These are phyloP conservation scores for Phyllostachys edulis DNA, from an alignment of 176 grass and related monocot species.

Conservation along the genomic window DNA sequence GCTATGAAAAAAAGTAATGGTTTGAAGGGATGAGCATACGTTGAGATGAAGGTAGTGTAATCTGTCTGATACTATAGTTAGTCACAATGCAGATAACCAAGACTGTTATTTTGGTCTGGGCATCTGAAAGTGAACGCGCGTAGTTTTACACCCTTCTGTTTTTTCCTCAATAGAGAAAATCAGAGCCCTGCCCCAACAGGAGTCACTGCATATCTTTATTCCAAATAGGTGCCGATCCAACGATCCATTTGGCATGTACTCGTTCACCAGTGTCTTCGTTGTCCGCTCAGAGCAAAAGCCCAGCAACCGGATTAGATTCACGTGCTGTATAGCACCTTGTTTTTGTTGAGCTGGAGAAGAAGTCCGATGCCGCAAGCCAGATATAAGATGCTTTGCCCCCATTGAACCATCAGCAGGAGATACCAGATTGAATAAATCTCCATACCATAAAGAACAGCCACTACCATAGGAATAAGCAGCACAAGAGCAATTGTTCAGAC, in stretches of 20 bases:
- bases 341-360: background rate
- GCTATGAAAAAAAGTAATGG: background rate
- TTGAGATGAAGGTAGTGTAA: background rate
- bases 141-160: background rate
- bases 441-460: conserved; percentile 32
- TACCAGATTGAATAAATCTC: conserved; percentile 25
- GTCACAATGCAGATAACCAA: background rate
- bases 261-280: conserved; percentile 3
- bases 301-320: conserved; percentile 25
- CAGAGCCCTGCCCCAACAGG: background rate
- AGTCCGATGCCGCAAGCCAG: conserved; percentile 9
- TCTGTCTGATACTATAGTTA: background rate
- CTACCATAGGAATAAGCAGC: conserved; percentile 13
- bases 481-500: conserved; percentile 29
- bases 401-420: background rate
- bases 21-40: background rate
- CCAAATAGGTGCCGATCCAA: conserved; percentile 2
- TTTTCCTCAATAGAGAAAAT: background rate
- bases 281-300: conserved; percentile 22
- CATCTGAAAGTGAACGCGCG: background rate
- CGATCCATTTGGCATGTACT: background rate
- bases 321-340: conserved; percentile 12
- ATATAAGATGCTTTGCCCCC: background rate
- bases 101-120: no score
- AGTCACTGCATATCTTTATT: background rate